Evolutionary conservation across 768 basidiomycete species (phyloP).

Genomic region (Macrolepiota dolichaula): DNA sequence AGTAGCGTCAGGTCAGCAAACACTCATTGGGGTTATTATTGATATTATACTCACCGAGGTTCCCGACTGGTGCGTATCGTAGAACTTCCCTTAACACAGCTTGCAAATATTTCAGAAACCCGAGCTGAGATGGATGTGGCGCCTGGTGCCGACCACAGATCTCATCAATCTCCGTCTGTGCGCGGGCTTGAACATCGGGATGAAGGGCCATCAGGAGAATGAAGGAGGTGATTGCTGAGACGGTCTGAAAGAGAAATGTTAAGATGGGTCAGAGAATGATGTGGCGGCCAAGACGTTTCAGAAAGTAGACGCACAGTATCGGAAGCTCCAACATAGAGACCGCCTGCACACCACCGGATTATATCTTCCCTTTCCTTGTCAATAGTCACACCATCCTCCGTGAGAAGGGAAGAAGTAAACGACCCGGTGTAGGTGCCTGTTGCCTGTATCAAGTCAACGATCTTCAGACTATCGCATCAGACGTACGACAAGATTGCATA

Average conservation of each 20-base stretch:
- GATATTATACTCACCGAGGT: constrained; percentile 27
- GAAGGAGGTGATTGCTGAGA: constrained; percentile 44
- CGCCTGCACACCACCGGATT: constrained; percentile 48
- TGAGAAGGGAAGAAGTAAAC: constrained; percentile 39
- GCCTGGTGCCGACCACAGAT: constrained; percentile 26
- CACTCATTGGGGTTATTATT: not conserved
- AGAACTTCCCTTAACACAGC: constrained; percentile 39
- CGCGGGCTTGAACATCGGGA: constrained; percentile 35
- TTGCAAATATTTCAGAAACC: constrained; percentile 26
- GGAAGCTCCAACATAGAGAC: constrained; percentile 43
- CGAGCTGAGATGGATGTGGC: constrained; percentile 30
- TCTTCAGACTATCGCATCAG: no score
- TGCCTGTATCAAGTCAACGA: constrained; percentile 18
- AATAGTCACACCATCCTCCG: constrained; percentile 19
- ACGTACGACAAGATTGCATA: constrained; percentile 13
- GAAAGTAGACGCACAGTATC: constrained; percentile 33
- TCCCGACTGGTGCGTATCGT: constrained; percentile 37
- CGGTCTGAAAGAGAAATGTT: constrained; percentile 30
- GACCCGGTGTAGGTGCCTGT: constrained; percentile 32
- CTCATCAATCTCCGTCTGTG: constrained; percentile 39
- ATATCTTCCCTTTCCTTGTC: constrained; percentile 36
- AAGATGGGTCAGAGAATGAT: not conserved
- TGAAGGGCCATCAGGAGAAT: constrained; percentile 46
- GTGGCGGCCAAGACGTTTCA: not conserved
- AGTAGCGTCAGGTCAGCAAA: not conserved